Percentiles rank a stretch among this genome's conserved stretches.
Conservation (phyloP, 2,329 filamentous ascomycete genomes). For the Cordyceps tenuipes region DNA sequence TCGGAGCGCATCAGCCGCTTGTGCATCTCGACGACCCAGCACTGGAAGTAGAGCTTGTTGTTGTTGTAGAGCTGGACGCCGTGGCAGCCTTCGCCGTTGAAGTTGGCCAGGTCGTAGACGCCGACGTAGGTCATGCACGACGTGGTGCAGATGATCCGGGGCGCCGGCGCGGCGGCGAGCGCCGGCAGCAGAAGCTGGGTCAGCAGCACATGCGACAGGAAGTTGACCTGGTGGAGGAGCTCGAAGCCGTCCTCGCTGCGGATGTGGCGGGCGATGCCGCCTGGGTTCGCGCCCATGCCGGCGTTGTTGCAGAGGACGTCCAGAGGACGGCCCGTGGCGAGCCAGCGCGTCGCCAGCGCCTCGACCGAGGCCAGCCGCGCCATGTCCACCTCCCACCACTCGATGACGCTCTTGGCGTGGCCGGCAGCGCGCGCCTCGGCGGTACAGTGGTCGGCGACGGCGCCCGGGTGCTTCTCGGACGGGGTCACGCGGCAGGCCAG, state of each 20-base stretch:
- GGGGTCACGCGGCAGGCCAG: conserved; percentile 20
- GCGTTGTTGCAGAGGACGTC: conserved; percentile 26
- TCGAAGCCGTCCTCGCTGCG: conserved; percentile 24
- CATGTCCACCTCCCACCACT: conserved; percentile 23
- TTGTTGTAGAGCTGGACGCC: conserved; percentile 19
- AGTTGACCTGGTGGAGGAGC: conserved; percentile 25
- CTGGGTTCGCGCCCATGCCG: conserved; percentile 16
- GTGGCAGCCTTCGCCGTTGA: conserved; percentile 16
- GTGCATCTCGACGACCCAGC: conserved; percentile 25
- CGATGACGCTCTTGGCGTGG: conserved; percentile 14
- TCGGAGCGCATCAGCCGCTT: conserved; percentile 15
- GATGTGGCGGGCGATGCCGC: conserved; percentile 7
- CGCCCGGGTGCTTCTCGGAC: conserved; percentile 17
- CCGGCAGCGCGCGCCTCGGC: conserved; percentile 8
- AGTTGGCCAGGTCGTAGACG: conserved; percentile 19
- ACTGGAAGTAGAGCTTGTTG: conserved; percentile 27
- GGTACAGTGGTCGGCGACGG: conserved; percentile 18
- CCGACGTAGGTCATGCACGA: conserved; percentile 23
- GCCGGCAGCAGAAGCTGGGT: conserved; percentile 21
- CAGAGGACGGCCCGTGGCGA: conserved; percentile 17
- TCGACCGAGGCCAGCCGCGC: conserved; percentile 19
- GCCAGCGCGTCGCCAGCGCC: conserved; percentile 20
- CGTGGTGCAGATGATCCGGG: conserved; percentile 24
- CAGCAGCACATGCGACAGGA: conserved; percentile 23
- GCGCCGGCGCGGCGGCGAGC: conserved; percentile 16